Evolutionary conservation across 139 green algal genomes (phyloP), one percentile per base, ranked within the genome.

Genomic region (Choricystis sp.): DNA sequence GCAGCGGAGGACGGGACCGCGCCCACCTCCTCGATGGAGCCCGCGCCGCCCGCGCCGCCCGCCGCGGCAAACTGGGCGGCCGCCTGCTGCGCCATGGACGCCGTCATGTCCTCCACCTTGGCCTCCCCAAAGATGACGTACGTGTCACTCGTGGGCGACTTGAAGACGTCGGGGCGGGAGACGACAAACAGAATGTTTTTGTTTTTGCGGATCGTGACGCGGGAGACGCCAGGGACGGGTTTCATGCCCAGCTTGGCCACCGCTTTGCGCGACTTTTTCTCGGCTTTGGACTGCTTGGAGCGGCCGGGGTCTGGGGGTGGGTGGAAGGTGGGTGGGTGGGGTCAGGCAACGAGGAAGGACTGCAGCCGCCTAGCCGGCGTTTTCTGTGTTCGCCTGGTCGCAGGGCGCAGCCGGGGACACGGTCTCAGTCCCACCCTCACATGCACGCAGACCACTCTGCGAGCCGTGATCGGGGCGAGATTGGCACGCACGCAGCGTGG

Each of bases 161-260:
- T 96, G 89, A 96, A 98, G 24, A 98, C 93, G 58, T 99, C 93
- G 0, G 93, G 93, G 63, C 82, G 79, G 61, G 79, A 79, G 73
- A 99, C 96, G n/a, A 96, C 93, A 74, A 98, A 99, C 58, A 99
- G 71, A 67, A 95, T 96, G 75, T 98, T 97, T 75, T 98, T 98
- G 81, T 77, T 93, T 79, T 98, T 98, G 71, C 88, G 90, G 75
- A 99, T 97, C 68, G 94, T 96, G 29, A 99, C 93, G 28, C 89
- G 79, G 5, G 75, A 71, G 1, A 99, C 86, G 27, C 83, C 87
- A 2, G 85, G 75, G 61, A 99, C 80, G 4, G 87, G 85, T 87
- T 98, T 96, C 89, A 99, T 96, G 67, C 93, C 93, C 23, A 99
- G 83, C 86, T 99, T 99, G 75, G 92, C 82, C 83, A 99, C 94